Evolutionary conservation across 345 rosid species (phyloP), one percentile per base, ranked within the genome.

Genomic region (Linum lewisii): DNA sequence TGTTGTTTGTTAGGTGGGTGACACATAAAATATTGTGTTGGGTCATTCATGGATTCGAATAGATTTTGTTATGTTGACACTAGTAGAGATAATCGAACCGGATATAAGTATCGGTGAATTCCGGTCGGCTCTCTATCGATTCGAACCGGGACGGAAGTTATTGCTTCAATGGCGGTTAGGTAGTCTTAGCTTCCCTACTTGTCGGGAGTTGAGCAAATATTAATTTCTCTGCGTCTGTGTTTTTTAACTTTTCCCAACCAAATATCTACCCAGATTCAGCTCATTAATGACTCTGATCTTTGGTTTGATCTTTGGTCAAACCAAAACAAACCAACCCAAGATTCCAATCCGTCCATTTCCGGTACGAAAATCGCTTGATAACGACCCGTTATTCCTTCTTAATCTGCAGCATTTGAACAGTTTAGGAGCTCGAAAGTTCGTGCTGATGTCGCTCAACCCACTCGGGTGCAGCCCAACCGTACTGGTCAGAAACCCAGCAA

Each of bases 381-480:
- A 34, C 38, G 38, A 34, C 38, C 38, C 38, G 5, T 34, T 34
- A 5, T 16, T 42, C 13, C 4, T 42, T 14, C 13, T 42, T 11
- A 11, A 11, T 42, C 5, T 62, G 60, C 82, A 85, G 91, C 79
- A 64, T 24, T 51, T 85, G 72, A 70, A 77, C 61, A 22, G 13
- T 9, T 71, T 80, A 45, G 88, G 88, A 22, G 86, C 75, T 0
- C 68, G 86, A 38, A 85, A 85, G 57, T 84, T 84, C 51, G 87
- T 72, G 59, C 25, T 84, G 56, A 72, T 80, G 68, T 66, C 85
- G 16, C 50, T 84, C 3, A 65, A 84, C 54, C 86, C 86, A 25
- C 29, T 79, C 0, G 85, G 89, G 20, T 81, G 89, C 64, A 63
- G 56, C 21, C 87, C 87, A 0, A 34, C 62, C 72, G 74, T 64